Conservation (phyloP, 495 filamentous ascomycete species). For the Penicillium pulvis region DNA sequence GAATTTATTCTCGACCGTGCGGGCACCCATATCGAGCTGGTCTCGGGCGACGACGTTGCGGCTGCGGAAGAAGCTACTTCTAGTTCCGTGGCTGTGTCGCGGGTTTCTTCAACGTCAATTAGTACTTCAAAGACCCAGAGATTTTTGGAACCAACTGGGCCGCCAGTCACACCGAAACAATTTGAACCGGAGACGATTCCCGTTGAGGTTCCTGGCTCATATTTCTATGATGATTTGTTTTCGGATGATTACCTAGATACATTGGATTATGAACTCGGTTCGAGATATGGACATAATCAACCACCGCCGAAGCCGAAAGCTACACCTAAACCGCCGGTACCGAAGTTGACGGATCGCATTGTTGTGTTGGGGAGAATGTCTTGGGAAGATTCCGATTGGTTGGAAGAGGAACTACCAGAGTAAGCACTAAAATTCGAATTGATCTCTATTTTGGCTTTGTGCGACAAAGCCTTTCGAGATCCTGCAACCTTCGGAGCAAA, state of each 20-base stretch:
- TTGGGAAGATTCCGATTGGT: conserved; percentile 43
- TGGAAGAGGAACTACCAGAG: conserved; percentile 42
- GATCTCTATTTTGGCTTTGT: not conserved
- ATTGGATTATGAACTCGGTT: not conserved
- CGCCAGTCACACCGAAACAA: conserved; percentile 2
- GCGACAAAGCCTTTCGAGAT: not conserved
- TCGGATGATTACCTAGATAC: conserved; percentile 10
- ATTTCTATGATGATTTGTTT: conserved; percentile 5
- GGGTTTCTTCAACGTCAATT: not conserved
- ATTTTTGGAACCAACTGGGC: conserved; percentile 15
- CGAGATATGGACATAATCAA: not conserved
- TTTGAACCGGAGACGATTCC: conserved; percentile 22
- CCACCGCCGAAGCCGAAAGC: conserved; percentile 15
- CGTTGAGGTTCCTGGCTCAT: conserved; percentile 21
- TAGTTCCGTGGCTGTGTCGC: not conserved
- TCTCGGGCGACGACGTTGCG: conserved; percentile 15
- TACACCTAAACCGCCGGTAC: conserved; percentile 18
- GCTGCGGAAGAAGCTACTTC: not conserved
- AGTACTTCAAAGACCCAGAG: not conserved
- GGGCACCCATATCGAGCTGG: conserved; percentile 31
- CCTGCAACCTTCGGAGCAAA: not conserved
- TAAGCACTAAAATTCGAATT: conserved; percentile 18
- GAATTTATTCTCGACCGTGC: conserved; percentile 15
- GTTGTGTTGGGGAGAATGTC: conserved; percentile 43
- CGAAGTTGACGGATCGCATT: conserved; percentile 31